Evolutionary conservation across 352 stramenopile species (phyloP).

Genomic region (Phytophthora fragariaefolia): DNA sequence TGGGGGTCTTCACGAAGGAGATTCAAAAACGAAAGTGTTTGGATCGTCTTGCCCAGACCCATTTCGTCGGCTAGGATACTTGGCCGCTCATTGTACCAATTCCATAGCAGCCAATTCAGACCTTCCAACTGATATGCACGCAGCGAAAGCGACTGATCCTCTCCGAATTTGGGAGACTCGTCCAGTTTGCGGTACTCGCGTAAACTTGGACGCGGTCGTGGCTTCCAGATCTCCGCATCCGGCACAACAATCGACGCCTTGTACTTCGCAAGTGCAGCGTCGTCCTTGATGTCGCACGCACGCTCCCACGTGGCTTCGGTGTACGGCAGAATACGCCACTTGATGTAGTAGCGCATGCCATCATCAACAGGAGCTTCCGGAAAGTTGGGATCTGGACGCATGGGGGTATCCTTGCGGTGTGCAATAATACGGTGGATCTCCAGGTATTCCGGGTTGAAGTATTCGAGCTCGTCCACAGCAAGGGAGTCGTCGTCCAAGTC

Average conservation of each 20-base stretch:
- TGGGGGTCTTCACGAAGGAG: slow-evolving; percentile 91
- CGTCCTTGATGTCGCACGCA: slow-evolving; percentile 87
- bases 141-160: slow-evolving; percentile 74
- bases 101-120: slow-evolving; percentile 91
- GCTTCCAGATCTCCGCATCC: slow-evolving; percentile 64
- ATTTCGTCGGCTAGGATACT: slow-evolving; percentile 92
- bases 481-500: slow-evolving; percentile 44
- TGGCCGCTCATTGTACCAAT: slow-evolving; percentile 90
- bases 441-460: slow-evolving; percentile 92
- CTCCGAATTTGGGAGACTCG: slow-evolving; percentile 73
- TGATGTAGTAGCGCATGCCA: slow-evolving; percentile 84
- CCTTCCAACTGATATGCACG: slow-evolving; percentile 89
- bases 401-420: slow-evolving; percentile 69
- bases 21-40: slow-evolving; percentile 95
- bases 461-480: slow-evolving; percentile 69
- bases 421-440: slow-evolving; percentile 91
- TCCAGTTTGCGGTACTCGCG: slow-evolving; percentile 90
- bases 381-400: slow-evolving; percentile 55
- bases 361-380: slow-evolving; percentile 86
- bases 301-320: slow-evolving; percentile 90
- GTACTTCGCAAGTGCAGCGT: slow-evolving; percentile 84
- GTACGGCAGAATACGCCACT: slow-evolving; percentile 89
- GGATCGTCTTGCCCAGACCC: slow-evolving; percentile 95
- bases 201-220: slow-evolving; percentile 67
- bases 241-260: slow-evolving; percentile 61